These are phyloP conservation scores for Emmonsiellopsis sp. DNA, from an alignment of 2,329 filamentous ascomycete genomes.

Conservation along the genomic window DNA sequence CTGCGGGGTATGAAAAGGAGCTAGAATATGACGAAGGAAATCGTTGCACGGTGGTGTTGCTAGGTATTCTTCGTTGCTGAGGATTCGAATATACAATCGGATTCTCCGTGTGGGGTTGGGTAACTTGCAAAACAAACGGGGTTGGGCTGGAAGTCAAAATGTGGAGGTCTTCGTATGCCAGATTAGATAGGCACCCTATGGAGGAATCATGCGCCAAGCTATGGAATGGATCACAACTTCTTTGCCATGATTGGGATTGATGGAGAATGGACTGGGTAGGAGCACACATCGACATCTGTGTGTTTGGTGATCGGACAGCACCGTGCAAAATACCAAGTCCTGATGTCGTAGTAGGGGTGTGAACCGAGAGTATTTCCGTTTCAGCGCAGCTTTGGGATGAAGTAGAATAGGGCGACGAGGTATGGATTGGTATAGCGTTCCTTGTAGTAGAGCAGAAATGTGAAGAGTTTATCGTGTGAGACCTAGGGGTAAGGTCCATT, in stretches of 20 bases:
- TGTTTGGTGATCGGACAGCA: slow-evolving; percentile 14
- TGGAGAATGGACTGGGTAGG: slow-evolving; percentile 14
- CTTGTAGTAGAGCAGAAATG: slow-evolving; percentile 8
- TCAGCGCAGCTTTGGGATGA: slow-evolving; percentile 11
- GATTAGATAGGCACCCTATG: slow-evolving; percentile 12
- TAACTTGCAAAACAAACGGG: slow-evolving; percentile 10
- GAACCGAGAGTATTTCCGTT: slow-evolving; percentile 7
- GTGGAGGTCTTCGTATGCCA: slow-evolving; percentile 18
- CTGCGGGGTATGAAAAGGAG: neutral
- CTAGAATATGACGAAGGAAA: neutral
- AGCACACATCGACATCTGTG: slow-evolving; percentile 15
- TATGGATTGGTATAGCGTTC: slow-evolving; percentile 6
- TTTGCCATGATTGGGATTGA: slow-evolving; percentile 16
- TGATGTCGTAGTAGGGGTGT: slow-evolving; percentile 8
- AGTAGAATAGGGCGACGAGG: slow-evolving; percentile 16
- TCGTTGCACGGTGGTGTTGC: slow-evolving; percentile 2
- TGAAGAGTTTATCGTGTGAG: slow-evolving; percentile 14
- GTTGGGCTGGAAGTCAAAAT: slow-evolving; percentile 14
- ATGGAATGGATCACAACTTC: slow-evolving; percentile 10
- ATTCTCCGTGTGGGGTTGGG: slow-evolving; percentile 1
- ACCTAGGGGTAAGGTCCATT: slow-evolving; percentile 18
- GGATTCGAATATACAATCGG: slow-evolving; percentile 7
- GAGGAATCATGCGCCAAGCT: slow-evolving; percentile 14
- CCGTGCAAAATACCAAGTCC: slow-evolving; percentile 25
- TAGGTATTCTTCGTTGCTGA: neutral